Conservation (phyloP, 768 basidiomycete species). For the Cyclocybe aegerita region DNA sequence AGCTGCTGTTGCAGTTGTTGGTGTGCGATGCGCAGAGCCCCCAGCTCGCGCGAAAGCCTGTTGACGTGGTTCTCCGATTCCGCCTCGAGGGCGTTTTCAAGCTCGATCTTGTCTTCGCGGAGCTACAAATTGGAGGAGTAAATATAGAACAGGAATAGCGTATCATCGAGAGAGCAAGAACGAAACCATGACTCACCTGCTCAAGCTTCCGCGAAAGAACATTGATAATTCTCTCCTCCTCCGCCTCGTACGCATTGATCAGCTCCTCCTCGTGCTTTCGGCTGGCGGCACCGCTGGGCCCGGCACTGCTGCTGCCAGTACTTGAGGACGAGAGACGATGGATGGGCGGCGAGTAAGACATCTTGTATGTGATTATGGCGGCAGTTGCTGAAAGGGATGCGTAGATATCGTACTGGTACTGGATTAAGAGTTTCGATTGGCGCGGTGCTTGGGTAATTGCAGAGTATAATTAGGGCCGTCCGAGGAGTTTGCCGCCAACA, state of each 20-base stretch:
- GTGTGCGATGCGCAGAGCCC: conserved; percentile 60
- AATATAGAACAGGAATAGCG: not conserved
- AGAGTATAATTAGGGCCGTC: no score
- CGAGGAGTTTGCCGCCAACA: no score
- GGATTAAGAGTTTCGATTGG: no score
- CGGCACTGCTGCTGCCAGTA: no score
- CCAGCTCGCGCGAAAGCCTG: conserved; percentile 67
- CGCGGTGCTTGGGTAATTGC: no score
- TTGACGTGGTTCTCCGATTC: conserved; percentile 88
- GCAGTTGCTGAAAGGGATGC: no score
- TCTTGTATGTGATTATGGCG: no score
- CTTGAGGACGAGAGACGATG: no score
- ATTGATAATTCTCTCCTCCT: conserved; percentile 88
- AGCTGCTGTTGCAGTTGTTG: conserved; percentile 38
- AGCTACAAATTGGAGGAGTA: conserved; percentile 41
- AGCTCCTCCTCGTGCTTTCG: conserved; percentile 55
- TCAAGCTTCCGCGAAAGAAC: conserved; percentile 81
- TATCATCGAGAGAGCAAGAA: not conserved
- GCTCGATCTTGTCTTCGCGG: conserved; percentile 79
- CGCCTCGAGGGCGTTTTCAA: conserved; percentile 81
- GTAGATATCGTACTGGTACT: no score
- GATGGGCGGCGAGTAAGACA: no score
- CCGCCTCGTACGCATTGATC: conserved; percentile 88
- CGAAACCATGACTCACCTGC: conserved; percentile 48
- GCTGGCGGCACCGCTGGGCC: not conserved